Conservation (phyloP, 495 filamentous ascomycete species). For the Friedmanniomyces simplex region DNA sequence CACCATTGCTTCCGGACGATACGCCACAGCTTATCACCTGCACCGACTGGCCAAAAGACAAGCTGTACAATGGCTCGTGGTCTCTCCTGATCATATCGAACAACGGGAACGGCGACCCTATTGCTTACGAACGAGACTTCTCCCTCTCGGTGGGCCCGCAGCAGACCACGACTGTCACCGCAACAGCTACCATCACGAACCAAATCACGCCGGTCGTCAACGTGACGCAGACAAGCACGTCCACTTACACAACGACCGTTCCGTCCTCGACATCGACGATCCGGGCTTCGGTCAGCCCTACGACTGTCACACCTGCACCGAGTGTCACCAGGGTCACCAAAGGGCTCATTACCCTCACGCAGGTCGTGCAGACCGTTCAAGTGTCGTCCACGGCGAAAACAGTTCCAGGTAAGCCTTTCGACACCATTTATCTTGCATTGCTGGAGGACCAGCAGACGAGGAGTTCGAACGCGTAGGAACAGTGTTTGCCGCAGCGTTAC, state of each 20-base stretch:
- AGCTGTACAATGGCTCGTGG: slow-evolving; percentile 27
- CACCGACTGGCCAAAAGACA: slow-evolving; percentile 18
- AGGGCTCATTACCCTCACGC: slow-evolving; percentile 22
- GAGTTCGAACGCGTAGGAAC: too few species aligned
- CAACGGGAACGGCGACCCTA: slow-evolving; percentile 27
- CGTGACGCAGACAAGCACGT: slow-evolving; percentile 19
- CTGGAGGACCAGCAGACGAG: too few species aligned
- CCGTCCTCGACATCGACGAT: slow-evolving; percentile 19
- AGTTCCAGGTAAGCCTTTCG: slow-evolving; percentile 11
- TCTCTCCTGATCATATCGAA: slow-evolving; percentile 31
- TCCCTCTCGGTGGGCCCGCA: slow-evolving; percentile 27
- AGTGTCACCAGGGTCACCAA: slow-evolving; percentile 23
- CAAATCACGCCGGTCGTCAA: slow-evolving; percentile 21
- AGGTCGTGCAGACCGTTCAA: slow-evolving; percentile 14
- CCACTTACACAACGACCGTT: slow-evolving; percentile 3
- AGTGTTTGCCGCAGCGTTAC: too few species aligned
- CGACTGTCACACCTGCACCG: slow-evolving; percentile 21
- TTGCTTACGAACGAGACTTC: slow-evolving; percentile 32
- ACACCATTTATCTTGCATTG: not conserved
- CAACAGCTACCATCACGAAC: slow-evolving; percentile 4
- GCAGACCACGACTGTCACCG: slow-evolving; percentile 23
- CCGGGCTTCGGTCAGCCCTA: slow-evolving; percentile 17
- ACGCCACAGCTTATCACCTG: slow-evolving; percentile 27
- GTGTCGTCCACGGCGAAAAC: slow-evolving; percentile 22
- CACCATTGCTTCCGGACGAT: slow-evolving; percentile 25